Evolutionary conservation across 306 rosid genomes (phyloP), one percentile per base, ranked within the genome.

Genomic region (Dicorynia guianensis): DNA sequence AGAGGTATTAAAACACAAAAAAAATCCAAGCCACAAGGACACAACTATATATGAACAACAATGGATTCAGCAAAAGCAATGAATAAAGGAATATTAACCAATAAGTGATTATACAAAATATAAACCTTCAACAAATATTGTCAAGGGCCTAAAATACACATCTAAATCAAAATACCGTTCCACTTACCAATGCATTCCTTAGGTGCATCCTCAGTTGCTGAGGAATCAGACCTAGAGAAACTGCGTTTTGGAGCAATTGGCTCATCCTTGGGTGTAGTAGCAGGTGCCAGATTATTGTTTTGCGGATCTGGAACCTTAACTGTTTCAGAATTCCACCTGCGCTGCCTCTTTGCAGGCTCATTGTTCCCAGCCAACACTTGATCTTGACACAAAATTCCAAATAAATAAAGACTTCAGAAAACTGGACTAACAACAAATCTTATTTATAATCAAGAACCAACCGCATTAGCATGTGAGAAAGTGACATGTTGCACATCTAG

Each of bases 151-250:
- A 76, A 58, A 12, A 67, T 67, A 54, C 39, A 19, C 11, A 69
- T 68, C 36, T 6, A 73, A 73, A 70, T 33, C 17, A 72, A 15
- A 56, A 66, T 25, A 25, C 35, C 64, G 34, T 30, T 75, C 69
- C 54, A 79, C 97, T 86, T 85, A 96, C 99, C 99, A 76, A 86
- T 87, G 68, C 98, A 98, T 71, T 92, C 99, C 83, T 84, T 93
- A 4, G 85, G 87, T 30, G 83, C 72, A 62, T 85, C 96, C 69
- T 93, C 99, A 59, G 83, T 69, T 42, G 72, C 90, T 62, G 81
- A 69, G 43, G 97, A 90, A 89, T 89, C 89, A 62, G 93, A 88
- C 82, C 90, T 88, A 7, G 96, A 79, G 42, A 92, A 81, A 76
- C 42, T 90, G 76, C 85, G 93, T 56, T 86, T 92, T 67, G 57